Evolutionary conservation across 164 flowering plant species (phyloP), one percentile per base, ranked within the genome.

Genomic region (Berberis thunbergii): DNA sequence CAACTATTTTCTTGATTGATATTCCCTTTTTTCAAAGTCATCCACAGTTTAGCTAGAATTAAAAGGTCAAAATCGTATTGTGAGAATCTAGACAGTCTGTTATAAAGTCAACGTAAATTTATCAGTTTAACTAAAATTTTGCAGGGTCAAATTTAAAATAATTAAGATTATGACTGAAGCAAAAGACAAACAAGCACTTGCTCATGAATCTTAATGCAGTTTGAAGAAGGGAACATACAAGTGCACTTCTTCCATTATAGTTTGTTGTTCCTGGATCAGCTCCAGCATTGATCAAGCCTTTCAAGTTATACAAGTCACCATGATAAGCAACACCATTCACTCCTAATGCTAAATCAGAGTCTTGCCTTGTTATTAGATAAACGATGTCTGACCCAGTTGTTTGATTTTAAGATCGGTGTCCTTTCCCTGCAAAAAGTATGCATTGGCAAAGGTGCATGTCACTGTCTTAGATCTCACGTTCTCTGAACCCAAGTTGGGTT

Each of bases 251-350:
- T 70, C 95, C 96, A 77, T 89, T 88, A 75, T 89, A 92, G 73
- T 92, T 95, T 42, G 81, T 77, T 72, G 83, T 87, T 43, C 76
- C 83, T 2, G 93, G 95, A 82, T 89, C 92, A 63, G 98, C 98
- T 65, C 98, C 96, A 38, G 89, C 83, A 46, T 85, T 73, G 52
- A 92, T 70, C 62, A 89, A 72, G 68, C 77, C 62, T 73, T 84
- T 89, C 39, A 92, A 76, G 68, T 82, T 90, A 76, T 79, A 71
- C 62, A 92, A 60, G 66, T 92, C 98, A 43, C 95, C 98, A 75
- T 82, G 67, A 70, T 71, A 82, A 66, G 95, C 92, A 65, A 96
- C 96, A 81, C 77, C 82, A 49, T 89, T 87, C 43, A 89, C 86
- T 69, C 73, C 81, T 67, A 87, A 63, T 62, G 92, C 85, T 69